These are phyloP conservation scores for Lichtheimia ornata DNA, from an alignment of 371 early-diverging fungal genomes.

Conservation along the genomic window DNA sequence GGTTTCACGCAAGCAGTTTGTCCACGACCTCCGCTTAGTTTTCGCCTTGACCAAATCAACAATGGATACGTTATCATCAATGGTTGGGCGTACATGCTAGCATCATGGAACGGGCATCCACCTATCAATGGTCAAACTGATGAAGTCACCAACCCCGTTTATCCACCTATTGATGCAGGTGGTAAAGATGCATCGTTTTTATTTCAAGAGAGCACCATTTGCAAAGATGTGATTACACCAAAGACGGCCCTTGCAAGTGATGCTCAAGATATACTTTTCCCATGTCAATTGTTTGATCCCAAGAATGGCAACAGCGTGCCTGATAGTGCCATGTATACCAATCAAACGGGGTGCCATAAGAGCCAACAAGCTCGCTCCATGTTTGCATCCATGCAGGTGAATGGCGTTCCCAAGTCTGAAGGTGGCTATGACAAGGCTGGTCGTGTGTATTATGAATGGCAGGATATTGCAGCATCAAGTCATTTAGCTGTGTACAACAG, in stretches of 20 bases:
- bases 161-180: constrained; percentile 66
- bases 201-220: constrained; percentile 72
- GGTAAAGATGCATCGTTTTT: constrained; percentile 76
- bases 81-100: constrained; percentile 62
- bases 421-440: constrained; percentile 54
- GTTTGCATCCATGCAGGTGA: constrained; percentile 31
- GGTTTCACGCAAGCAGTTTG: constrained; percentile 67
- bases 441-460: constrained; percentile 75
- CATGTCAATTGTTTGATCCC: constrained; percentile 63
- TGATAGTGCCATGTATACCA: constrained; percentile 50
- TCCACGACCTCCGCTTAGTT: constrained; percentile 48
- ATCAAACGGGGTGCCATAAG: constrained; percentile 70
- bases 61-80: constrained; percentile 55
- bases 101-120: constrained; percentile 61
- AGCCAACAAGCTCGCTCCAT: constrained; percentile 37
- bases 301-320: constrained; percentile 31
- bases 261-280: constrained; percentile 55
- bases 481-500: constrained; percentile 78
- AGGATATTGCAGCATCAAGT: constrained; percentile 54
- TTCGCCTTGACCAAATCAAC: constrained; percentile 40
- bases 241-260: constrained; percentile 29
- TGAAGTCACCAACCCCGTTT: constrained; percentile 54
- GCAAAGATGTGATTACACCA: constrained; percentile 57
- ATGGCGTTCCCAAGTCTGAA: constrained; percentile 36
- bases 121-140: constrained; percentile 36